A percentile compares a stretch with the other conserved stretches of the same genome.
Conservation (phyloP, 2,329 filamentous ascomycete genomes). For the Sclerotinia minor region DNA sequence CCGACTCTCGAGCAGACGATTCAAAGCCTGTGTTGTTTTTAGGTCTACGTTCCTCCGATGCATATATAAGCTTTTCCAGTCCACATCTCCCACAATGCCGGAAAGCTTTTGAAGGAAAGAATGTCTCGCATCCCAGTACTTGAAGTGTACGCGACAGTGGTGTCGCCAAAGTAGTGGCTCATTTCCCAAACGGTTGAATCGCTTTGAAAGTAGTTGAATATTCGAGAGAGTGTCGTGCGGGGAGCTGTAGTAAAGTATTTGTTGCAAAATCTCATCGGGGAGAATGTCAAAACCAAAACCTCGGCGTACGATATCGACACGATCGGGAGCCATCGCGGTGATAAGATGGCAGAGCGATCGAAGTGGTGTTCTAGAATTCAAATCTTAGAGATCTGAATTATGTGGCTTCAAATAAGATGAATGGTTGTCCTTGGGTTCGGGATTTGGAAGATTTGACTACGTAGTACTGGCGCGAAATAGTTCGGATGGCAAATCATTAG, state of each 20-base stretch:
- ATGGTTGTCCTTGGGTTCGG: background rate
- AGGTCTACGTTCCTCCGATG: conserved; percentile 55
- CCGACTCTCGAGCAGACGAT: conserved; percentile 70
- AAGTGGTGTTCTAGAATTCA: background rate
- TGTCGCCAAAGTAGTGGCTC: conserved; percentile 78
- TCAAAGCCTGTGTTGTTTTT: conserved; percentile 55
- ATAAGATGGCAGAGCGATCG: background rate
- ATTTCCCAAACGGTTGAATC: conserved; percentile 64
- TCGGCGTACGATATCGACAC: background rate
- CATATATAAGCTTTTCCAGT: conserved; percentile 74
- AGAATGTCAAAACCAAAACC: conserved; percentile 29
- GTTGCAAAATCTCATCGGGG: conserved; percentile 83
- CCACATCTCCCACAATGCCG: conserved; percentile 54
- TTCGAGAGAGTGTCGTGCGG: conserved; percentile 54
- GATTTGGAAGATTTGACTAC: background rate
- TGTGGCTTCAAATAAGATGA: background rate
- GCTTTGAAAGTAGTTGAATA: conserved; percentile 58
- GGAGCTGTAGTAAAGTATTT: conserved; percentile 66
- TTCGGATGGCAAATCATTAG: conserved; percentile 1
- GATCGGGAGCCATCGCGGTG: conserved; percentile 9
- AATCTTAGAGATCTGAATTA: background rate
- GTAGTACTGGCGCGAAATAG: background rate
- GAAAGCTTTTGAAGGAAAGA: conserved; percentile 57
- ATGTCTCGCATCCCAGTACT: conserved; percentile 72
- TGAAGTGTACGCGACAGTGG: conserved; percentile 69